Evolutionary conservation across 805 yeast species (phyloP).

Genomic region (Lachancea waltii): DNA sequence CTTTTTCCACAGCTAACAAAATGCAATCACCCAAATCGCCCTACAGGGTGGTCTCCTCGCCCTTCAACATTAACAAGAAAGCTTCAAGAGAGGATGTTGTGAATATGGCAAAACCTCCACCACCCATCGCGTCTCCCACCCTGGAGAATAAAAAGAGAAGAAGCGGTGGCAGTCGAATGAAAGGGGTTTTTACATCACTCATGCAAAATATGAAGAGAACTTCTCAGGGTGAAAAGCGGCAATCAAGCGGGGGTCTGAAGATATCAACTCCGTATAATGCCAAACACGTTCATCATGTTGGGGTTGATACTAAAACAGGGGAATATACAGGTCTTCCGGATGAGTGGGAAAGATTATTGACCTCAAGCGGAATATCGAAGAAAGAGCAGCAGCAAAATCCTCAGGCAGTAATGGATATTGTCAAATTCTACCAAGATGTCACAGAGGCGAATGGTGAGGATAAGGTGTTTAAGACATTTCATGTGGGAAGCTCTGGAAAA

Average conservation of each 20-base stretch:
- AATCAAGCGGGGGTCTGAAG: constrained; percentile 36
- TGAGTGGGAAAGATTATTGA: constrained; percentile 81
- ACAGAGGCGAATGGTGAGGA: constrained; percentile 38
- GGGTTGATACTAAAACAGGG: constrained; percentile 76
- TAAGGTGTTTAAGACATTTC: constrained; percentile 36
- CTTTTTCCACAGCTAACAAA: not conserved
- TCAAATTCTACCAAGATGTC: constrained; percentile 71
- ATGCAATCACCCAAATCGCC: constrained; percentile 11
- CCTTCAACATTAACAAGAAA: constrained; percentile 7
- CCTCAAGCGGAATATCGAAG: constrained; percentile 80
- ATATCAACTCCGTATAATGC: constrained; percentile 92
- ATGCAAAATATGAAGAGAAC: constrained; percentile 30
- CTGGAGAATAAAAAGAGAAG: constrained; percentile 32
- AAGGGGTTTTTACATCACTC: constrained; percentile 51
- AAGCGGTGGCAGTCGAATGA: constrained; percentile 41
- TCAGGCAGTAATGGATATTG: constrained; percentile 87
- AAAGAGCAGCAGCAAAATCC: constrained; percentile 89
- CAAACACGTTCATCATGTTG: constrained; percentile 89
- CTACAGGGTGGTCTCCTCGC: constrained; percentile 7
- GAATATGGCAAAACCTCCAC: constrained; percentile 6
- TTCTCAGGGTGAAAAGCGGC: constrained; percentile 34
- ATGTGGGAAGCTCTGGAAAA: constrained; percentile 23
- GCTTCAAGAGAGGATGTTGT: constrained; percentile 3
- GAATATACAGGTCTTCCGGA: constrained; percentile 87
- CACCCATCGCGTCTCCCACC: constrained; percentile 8